A percentile compares a stretch with the other conserved stretches of the same genome.
Evolutionary conservation across 139 green algal genomes (phyloP).

Genomic region (Coelastrella sp.): DNA sequence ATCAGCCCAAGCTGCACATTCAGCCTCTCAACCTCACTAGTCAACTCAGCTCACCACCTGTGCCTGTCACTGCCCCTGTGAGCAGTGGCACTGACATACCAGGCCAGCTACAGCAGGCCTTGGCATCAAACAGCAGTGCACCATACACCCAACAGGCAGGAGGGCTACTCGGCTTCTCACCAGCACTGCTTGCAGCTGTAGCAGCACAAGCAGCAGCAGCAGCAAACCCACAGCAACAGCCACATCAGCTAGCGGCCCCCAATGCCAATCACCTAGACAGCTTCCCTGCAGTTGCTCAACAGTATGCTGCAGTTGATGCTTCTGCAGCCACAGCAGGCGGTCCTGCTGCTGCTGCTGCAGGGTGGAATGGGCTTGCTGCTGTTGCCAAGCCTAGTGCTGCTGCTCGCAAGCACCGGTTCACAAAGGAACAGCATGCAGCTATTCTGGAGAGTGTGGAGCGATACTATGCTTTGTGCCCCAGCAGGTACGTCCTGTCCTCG

Average conservation of each 20-base stretch:
- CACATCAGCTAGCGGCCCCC: not conserved
- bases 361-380: not conserved
- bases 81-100: not conserved
- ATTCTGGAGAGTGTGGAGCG: conserved; percentile 45
- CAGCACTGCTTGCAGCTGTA: not conserved
- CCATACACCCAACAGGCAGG: not conserved
- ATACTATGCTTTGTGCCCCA: conserved; percentile 26
- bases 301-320: no score
- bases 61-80: not conserved
- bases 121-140: not conserved
- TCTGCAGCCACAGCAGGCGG: conserved; percentile 1
- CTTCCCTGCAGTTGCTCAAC: not conserved
- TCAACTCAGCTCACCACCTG: not conserved
- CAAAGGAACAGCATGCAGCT: conserved; percentile 30
- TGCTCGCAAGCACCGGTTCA: conserved; percentile 42
- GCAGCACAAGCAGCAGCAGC: not conserved
- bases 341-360: not conserved
- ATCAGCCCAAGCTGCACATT: not conserved
- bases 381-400: not conserved
- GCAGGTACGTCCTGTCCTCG: not conserved
- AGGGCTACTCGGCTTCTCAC: not conserved
- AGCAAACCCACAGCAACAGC: conserved; percentile 8
- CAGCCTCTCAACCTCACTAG: conserved; percentile 8
- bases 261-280: not conserved
- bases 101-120: not conserved